A percentile compares a stretch with the other conserved stretches of the same genome.
Conservation (phyloP, 1,284 basidiomycete species). For the Ustilago hordei region DNA sequence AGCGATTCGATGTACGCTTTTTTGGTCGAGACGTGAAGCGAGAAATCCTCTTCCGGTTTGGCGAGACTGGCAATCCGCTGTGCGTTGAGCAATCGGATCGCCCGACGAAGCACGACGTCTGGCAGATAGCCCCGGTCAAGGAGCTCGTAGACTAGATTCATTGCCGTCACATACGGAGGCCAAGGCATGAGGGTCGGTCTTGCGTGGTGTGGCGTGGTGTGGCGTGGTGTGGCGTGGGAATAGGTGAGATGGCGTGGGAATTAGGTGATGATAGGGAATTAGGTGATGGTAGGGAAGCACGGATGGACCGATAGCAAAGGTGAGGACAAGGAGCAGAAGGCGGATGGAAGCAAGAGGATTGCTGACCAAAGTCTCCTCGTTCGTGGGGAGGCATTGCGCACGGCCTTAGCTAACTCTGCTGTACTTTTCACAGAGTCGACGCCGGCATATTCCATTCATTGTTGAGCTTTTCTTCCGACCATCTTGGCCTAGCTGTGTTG, state of each 20-base stretch:
- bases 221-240: background rate
- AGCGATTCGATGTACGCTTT: constrained; percentile 72
- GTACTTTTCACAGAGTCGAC: too few relatives aligned
- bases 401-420: constrained; percentile 23
- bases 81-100: constrained; percentile 76
- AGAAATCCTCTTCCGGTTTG: constrained; percentile 74
- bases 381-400: constrained; percentile 6
- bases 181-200: too few relatives aligned
- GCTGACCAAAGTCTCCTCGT: background rate
- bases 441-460: too few relatives aligned
- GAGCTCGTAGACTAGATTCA: constrained; percentile 45
- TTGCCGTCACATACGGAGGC: background rate
- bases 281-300: constrained; percentile 5
- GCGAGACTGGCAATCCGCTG: constrained; percentile 76
- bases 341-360: background rate
- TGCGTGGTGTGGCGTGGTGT: too few relatives aligned
- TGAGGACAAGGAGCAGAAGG: background rate
- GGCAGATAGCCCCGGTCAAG: constrained; percentile 52
- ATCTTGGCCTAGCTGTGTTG: too few relatives aligned
- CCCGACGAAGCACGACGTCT: constrained; percentile 73
- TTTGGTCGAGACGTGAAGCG: constrained; percentile 77
- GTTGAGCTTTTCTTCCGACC: too few relatives aligned
- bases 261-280: background rate
- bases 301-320: background rate
- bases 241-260: too few relatives aligned